Percentiles rank a stretch among this genome's conserved stretches.
Conservation (phyloP, 192 early-diverging fungal genomes). For the Coemansia guatemalensis region DNA sequence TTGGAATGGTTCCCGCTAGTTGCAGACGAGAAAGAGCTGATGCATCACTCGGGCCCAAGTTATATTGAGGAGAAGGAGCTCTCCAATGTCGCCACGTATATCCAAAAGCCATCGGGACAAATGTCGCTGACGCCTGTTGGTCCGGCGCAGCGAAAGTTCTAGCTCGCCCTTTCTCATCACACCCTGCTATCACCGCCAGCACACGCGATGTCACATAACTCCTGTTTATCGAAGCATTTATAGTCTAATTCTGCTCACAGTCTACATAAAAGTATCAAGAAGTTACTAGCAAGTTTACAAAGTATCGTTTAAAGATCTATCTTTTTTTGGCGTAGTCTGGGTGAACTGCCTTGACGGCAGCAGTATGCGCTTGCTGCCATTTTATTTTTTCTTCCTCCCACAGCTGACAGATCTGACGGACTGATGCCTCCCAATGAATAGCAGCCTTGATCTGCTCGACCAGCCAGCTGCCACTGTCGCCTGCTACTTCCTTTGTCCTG, state of each 20-base stretch:
- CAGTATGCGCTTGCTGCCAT: slow-evolving; percentile 29
- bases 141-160: slow-evolving; percentile 9
- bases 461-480: slow-evolving; percentile 1
- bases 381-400: slow-evolving; percentile 33
- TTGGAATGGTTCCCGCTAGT: slow-evolving; percentile 52
- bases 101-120: slow-evolving; percentile 26
- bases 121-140: slow-evolving; percentile 18
- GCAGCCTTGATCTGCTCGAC: slow-evolving; percentile 9
- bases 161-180: not conserved
- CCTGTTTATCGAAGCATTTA: not conserved
- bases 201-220: not conserved
- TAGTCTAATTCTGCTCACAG: not conserved
- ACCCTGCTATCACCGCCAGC: not conserved
- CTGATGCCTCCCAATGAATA: slow-evolving; percentile 15
- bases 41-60: slow-evolving; percentile 34
- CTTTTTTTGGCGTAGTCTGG: slow-evolving; percentile 11
- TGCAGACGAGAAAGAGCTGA: slow-evolving; percentile 26
- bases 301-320: not conserved
- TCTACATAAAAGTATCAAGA: not conserved
- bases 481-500: slow-evolving; percentile 5
- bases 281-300: not conserved
- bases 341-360: slow-evolving; percentile 40
- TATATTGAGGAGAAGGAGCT: slow-evolving; percentile 46
- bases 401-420: not conserved
- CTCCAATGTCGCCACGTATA: slow-evolving; percentile 34